Evolutionary conservation across 768 basidiomycete genomes (phyloP).

Genomic region (Boletus reticuloceps): DNA sequence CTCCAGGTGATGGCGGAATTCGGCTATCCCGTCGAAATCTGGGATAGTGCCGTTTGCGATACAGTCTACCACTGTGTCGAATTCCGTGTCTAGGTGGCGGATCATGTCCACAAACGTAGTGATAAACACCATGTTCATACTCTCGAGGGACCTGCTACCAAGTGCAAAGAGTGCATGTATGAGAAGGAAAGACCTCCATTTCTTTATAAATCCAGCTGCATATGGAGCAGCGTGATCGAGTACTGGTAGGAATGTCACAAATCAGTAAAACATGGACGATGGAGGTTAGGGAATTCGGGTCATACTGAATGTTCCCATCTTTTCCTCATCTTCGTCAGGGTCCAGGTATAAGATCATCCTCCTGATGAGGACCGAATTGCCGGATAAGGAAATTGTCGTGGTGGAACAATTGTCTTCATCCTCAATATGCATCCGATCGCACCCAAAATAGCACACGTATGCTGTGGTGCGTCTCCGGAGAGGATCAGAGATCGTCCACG

Average conservation of each 20-base stretch:
- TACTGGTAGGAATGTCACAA: background rate
- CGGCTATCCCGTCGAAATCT: background rate
- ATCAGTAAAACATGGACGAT: background rate
- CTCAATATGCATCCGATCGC: background rate
- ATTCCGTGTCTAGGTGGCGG: conserved; percentile 2
- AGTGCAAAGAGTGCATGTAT: conserved; percentile 7
- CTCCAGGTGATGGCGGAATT: background rate
- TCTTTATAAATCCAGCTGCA: background rate
- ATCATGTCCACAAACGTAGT: conserved; percentile 12
- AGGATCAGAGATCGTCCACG: background rate
- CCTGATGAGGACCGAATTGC: too few relatives aligned
- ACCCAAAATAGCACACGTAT: background rate
- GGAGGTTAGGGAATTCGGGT: background rate
- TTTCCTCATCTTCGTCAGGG: conserved; percentile 6
- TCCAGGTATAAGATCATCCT: background rate
- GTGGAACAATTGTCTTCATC: background rate
- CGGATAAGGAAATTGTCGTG: background rate
- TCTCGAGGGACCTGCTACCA: background rate
- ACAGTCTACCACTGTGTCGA: conserved; percentile 11
- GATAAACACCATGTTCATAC: conserved; percentile 2
- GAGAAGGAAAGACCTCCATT: conserved; percentile 10
- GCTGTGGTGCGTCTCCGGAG: conserved; percentile 3
- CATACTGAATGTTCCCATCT: conserved; percentile 11
- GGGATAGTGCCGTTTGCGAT: conserved; percentile 12
- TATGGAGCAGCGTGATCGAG: too few relatives aligned